A percentile compares a stretch with the other conserved stretches of the same genome.
These are phyloP conservation scores for Fraxinus floribunda DNA, from an alignment of 305 asterid species.

Conservation along the genomic window DNA sequence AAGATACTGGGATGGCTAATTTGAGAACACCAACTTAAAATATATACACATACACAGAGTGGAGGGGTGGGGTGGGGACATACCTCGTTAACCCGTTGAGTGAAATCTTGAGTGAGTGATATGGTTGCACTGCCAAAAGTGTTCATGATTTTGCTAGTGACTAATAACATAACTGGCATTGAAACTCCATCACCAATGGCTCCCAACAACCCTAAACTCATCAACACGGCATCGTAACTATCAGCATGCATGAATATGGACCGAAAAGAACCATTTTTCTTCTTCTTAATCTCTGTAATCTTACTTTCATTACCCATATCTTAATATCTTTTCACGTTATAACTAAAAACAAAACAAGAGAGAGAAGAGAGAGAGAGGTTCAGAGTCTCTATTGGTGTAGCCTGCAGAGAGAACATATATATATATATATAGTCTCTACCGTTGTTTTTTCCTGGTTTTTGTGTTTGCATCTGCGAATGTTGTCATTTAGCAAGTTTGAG, in stretches of 20 bases:
- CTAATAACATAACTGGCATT: slow-evolving; percentile 64
- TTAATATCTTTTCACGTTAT: neutral
- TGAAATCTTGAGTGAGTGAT: slow-evolving; percentile 37
- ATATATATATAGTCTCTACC: neutral
- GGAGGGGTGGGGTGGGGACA: neutral
- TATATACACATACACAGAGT: neutral
- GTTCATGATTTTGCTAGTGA: slow-evolving; percentile 78
- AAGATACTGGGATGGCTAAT: neutral
- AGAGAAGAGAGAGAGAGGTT: neutral
- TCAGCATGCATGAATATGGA: slow-evolving; percentile 90
- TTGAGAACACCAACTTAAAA: neutral
- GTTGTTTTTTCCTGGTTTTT: neutral
- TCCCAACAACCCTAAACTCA: slow-evolving; percentile 70
- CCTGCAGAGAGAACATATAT: neutral
- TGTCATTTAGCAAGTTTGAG: neutral
- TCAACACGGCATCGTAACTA: slow-evolving; percentile 47
- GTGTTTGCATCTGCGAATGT: neutral
- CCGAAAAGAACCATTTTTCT: slow-evolving; percentile 31
- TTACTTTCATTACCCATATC: neutral
- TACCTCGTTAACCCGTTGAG: slow-evolving; percentile 58
- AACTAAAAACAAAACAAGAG: neutral
- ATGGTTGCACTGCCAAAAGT: slow-evolving; percentile 48
- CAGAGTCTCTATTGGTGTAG: neutral
- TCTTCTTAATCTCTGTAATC: neutral
- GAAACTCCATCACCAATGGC: slow-evolving; percentile 72